A percentile compares a stretch with the other conserved stretches of the same genome.
phyloP scores from a whole-genome alignment of 257 asterid species.

The Nicotiana obtusifolia region DNA sequence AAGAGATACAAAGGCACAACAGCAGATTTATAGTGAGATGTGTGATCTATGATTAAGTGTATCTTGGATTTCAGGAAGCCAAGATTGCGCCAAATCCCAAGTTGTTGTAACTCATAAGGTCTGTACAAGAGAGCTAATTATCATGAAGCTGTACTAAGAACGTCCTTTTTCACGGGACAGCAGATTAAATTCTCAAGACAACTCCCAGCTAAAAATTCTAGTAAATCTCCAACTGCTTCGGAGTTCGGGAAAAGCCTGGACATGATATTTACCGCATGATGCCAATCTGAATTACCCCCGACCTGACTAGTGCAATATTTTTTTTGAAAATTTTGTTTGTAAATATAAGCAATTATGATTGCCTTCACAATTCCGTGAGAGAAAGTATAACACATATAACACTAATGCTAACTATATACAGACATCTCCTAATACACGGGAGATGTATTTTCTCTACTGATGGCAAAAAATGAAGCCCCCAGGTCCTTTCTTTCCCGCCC shows the following conservation, averaged over 20 bases:
- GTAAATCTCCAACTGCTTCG: not conserved
- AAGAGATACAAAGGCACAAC: not conserved
- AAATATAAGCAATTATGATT: not conserved
- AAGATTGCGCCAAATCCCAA: not conserved
- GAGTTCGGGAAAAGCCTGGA: not conserved
- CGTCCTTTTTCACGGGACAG: not conserved
- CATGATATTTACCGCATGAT: not conserved
- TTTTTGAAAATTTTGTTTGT: too few species aligned
- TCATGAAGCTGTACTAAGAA: not conserved
- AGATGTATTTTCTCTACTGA: not conserved
- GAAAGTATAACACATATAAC: not conserved
- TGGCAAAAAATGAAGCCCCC: not conserved
- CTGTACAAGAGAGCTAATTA: constrained; percentile 3
- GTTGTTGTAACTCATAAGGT: not conserved
- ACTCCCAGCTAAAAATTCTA: not conserved
- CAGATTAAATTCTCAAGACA: not conserved
- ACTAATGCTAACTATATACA: constrained; percentile 1
- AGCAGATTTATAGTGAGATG: not conserved
- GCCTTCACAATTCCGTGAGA: constrained; percentile 1
- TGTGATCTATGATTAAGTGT: not conserved
- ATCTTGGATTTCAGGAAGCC: not conserved
- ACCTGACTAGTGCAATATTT: not conserved
- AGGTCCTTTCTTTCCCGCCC: not conserved
- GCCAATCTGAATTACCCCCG: not conserved
- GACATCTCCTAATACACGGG: not conserved